Conservation (phyloP, 1,139 yeast species). For the Yarrowia galli region DNA sequence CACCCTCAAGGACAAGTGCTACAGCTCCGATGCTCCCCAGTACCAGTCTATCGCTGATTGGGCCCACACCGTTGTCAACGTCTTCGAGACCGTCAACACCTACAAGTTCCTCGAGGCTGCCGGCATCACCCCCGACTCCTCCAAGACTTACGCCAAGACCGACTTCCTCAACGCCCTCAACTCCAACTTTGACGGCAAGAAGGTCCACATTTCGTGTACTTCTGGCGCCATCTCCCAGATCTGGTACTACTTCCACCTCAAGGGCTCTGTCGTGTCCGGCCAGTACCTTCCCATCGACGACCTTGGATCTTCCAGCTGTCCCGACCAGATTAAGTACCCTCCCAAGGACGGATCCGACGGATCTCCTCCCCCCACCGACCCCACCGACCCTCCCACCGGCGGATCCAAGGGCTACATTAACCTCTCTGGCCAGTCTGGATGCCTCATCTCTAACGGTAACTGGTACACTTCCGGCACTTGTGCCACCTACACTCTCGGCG, state of each 20-base stretch:
- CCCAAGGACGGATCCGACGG: slow-evolving; percentile 61
- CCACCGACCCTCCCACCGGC: slow-evolving; percentile 50
- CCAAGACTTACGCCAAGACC: slow-evolving; percentile 65
- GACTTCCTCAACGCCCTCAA: slow-evolving; percentile 71
- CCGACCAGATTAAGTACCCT: slow-evolving; percentile 69
- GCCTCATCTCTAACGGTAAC: slow-evolving; percentile 82
- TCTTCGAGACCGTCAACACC: slow-evolving; percentile 73
- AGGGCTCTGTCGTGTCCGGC: slow-evolving; percentile 75
- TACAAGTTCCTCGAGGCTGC: slow-evolving; percentile 68
- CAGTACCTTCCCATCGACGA: slow-evolving; percentile 71
- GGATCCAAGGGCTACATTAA: slow-evolving; percentile 58
- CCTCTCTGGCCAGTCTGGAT: slow-evolving; percentile 67
- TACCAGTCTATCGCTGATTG: slow-evolving; percentile 79
- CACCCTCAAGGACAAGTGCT: slow-evolving; percentile 78
- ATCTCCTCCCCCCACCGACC: slow-evolving; percentile 46
- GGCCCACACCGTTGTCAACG: slow-evolving; percentile 67
- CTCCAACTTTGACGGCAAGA: slow-evolving; percentile 50
- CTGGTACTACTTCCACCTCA: slow-evolving; percentile 86
- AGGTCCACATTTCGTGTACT: slow-evolving; percentile 54
- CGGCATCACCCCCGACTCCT: slow-evolving; percentile 72
- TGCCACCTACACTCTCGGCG: slow-evolving; percentile 68
- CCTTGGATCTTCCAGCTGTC: slow-evolving; percentile 64
- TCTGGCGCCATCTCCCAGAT: slow-evolving; percentile 78
- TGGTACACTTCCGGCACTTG: slow-evolving; percentile 88
- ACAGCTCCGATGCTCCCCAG: slow-evolving; percentile 53